Evolutionary conservation across 139 green algal species (phyloP).

Genomic region (Pseudopediastrum boryanum): DNA sequence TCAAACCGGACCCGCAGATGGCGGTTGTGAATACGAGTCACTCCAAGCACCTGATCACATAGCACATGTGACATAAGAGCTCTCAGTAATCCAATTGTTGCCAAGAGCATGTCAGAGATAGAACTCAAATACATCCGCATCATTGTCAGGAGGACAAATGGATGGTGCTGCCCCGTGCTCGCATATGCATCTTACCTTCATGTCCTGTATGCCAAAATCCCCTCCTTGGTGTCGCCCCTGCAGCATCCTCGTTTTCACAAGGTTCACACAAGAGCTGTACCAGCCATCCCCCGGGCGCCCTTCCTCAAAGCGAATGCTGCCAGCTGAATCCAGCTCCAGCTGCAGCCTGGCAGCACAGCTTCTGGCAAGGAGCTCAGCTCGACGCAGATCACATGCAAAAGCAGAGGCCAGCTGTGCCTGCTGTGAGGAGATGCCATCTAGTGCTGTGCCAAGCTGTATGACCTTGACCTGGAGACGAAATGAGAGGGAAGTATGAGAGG

Average conservation of each 20-base stretch:
- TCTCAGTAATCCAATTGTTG: no score
- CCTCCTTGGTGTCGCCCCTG: slow-evolving; percentile 1
- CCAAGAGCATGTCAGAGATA: background rate
- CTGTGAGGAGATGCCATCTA: background rate
- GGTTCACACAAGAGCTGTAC: slow-evolving; percentile 62
- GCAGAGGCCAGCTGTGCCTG: background rate
- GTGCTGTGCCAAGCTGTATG: background rate
- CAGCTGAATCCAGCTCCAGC: slow-evolving; percentile 74
- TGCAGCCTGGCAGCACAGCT: slow-evolving; percentile 16
- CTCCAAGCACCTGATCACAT: slow-evolving; percentile 44
- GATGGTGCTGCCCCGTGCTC: background rate
- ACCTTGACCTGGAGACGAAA: no score
- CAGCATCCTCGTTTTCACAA: slow-evolving; percentile 48
- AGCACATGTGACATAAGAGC: slow-evolving; percentile 12
- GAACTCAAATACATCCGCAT: background rate
- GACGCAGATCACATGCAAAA: background rate
- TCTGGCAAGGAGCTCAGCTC: slow-evolving; percentile 15
- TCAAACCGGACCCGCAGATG: slow-evolving; percentile 68
- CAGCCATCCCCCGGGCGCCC: slow-evolving; percentile 62
- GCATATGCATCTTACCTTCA: slow-evolving; percentile 11
- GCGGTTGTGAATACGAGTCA: slow-evolving; percentile 73
- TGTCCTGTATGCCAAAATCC: background rate
- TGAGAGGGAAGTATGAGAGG: no score
- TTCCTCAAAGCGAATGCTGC: slow-evolving; percentile 85
- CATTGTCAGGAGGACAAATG: background rate